phyloP scores from a whole-genome alignment of 208 protist species.

The Angomonas ambiguus region DNA sequence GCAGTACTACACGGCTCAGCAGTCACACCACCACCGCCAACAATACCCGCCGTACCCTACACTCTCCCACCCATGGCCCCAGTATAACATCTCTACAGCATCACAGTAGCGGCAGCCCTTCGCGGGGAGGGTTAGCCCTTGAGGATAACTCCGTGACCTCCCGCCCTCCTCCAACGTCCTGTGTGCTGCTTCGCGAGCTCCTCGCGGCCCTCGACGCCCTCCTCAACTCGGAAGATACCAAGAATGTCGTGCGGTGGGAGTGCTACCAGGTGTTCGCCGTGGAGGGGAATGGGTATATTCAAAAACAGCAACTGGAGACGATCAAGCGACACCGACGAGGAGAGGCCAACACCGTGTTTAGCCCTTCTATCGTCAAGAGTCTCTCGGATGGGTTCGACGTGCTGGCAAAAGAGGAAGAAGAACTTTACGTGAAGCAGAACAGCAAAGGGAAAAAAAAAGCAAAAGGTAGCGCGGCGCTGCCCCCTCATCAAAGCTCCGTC shows the following conservation, averaged over 20 bases:
- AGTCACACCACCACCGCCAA: background rate
- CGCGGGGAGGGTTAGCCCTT: background rate
- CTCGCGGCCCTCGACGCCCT: constrained; percentile 57
- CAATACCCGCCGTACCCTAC: background rate
- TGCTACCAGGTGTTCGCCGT: constrained; percentile 51
- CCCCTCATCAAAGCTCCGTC: constrained; percentile 49
- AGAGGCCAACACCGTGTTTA: constrained; percentile 18
- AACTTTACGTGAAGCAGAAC: constrained; percentile 41
- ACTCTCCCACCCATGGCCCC: background rate
- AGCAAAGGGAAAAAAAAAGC: constrained; percentile 29
- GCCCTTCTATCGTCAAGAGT: constrained; percentile 60
- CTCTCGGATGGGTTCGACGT: constrained; percentile 53
- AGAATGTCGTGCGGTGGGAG: constrained; percentile 50
- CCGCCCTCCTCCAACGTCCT: background rate
- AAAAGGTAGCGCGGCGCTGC: constrained; percentile 26
- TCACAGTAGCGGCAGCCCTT: background rate
- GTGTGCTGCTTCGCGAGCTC: constrained; percentile 33
- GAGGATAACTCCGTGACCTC: background rate
- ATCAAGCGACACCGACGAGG: background rate
- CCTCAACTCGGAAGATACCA: constrained; percentile 47
- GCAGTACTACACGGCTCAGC: no score
- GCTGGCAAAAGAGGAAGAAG: constrained; percentile 61
- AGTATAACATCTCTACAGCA: background rate
- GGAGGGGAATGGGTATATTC: constrained; percentile 69
- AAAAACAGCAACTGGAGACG: constrained; percentile 13